Conservation (phyloP, 2,329 filamentous ascomycete species). For the Aspergillus floridensis region DNA sequence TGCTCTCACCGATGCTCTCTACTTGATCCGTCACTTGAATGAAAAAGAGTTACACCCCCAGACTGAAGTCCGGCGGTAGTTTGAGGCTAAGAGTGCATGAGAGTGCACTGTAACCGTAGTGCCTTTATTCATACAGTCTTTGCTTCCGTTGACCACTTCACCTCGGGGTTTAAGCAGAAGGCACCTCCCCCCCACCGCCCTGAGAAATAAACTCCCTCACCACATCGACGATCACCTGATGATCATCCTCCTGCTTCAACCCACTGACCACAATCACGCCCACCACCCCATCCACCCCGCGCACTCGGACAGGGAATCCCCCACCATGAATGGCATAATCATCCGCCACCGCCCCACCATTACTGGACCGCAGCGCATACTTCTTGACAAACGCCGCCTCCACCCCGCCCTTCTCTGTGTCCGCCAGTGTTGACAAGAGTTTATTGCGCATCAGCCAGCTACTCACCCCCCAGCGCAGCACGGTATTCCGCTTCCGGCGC, state of each 20-base stretch:
- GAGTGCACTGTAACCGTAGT: too few relatives aligned
- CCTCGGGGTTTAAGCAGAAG: not conserved
- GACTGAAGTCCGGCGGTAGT: too few relatives aligned
- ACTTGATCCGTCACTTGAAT: too few relatives aligned
- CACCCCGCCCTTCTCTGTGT: slow-evolving; percentile 46
- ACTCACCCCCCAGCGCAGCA: slow-evolving; percentile 66
- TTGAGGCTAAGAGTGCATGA: too few relatives aligned
- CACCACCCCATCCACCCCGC: slow-evolving; percentile 71
- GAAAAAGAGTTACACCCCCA: too few relatives aligned
- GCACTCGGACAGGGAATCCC: slow-evolving; percentile 68
- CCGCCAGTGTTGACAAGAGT: slow-evolving; percentile 38
- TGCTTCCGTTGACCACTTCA: too few relatives aligned
- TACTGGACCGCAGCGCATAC: slow-evolving; percentile 58
- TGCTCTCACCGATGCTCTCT: too few relatives aligned
- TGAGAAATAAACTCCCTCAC: slow-evolving; percentile 51
- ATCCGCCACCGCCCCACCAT: slow-evolving; percentile 46
- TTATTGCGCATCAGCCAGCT: slow-evolving; percentile 72
- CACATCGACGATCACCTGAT: slow-evolving; percentile 70
- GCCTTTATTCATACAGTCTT: too few relatives aligned
- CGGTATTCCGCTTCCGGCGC: slow-evolving; percentile 67
- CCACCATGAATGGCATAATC: slow-evolving; percentile 77
- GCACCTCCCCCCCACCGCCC: not conserved
- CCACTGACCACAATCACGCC: slow-evolving; percentile 74
- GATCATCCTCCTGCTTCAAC: slow-evolving; percentile 73
- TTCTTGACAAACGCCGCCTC: slow-evolving; percentile 64